Conservation (phyloP, 208 protist genomes). For the Trypanosoma theileri region DNA sequence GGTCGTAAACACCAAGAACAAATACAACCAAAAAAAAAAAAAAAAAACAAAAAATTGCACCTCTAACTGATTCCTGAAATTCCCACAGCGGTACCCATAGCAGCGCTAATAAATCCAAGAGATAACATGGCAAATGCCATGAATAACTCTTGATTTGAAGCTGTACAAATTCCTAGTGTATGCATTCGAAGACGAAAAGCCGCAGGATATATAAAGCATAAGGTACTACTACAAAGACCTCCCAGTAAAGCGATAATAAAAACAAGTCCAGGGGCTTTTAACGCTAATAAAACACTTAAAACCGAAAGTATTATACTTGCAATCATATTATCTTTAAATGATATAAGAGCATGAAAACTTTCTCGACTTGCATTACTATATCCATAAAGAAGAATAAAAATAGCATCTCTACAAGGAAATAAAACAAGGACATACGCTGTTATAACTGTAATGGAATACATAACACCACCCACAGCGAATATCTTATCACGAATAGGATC, state of each 20-base stretch:
- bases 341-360: slow-evolving; percentile 40
- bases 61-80: slow-evolving; percentile 20
- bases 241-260: slow-evolving; percentile 71
- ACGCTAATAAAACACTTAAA: slow-evolving; percentile 44
- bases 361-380: slow-evolving; percentile 35
- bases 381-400: slow-evolving; percentile 58
- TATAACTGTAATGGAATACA: slow-evolving; percentile 61
- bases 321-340: slow-evolving; percentile 36
- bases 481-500: slow-evolving; percentile 50
- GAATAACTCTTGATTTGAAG: slow-evolving; percentile 30
- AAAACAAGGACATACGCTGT: slow-evolving; percentile 69
- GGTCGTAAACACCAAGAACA: not conserved
- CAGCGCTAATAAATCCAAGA: slow-evolving; percentile 44
- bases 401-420: slow-evolving; percentile 60
- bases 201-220: slow-evolving; percentile 73
- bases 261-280: slow-evolving; percentile 50
- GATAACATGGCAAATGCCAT: slow-evolving; percentile 44
- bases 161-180: slow-evolving; percentile 40
- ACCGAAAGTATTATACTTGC: slow-evolving; percentile 45
- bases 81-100: slow-evolving; percentile 44
- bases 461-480: slow-evolving; percentile 40
- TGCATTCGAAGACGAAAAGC: slow-evolving; percentile 61
- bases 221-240: slow-evolving; percentile 63
- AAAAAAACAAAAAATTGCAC: not conserved
- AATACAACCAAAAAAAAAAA: not conserved